A percentile compares a stretch with the other conserved stretches of the same genome.
These are phyloP conservation scores for Zychaea mexicana DNA, from an alignment of 371 early-diverging fungal species.

Conservation along the genomic window DNA sequence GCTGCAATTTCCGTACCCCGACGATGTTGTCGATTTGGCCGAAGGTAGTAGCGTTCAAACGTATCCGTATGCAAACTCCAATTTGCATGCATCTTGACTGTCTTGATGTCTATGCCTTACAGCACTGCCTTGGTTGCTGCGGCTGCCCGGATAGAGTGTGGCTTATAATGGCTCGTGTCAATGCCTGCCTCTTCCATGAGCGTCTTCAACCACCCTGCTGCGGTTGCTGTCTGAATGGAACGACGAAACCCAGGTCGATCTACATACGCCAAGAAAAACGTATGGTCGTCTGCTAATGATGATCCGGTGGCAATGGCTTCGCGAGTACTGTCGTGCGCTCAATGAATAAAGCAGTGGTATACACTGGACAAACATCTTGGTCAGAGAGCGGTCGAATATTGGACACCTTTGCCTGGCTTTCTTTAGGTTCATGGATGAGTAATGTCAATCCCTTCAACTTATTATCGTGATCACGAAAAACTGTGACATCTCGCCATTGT, in stretches of 20 bases:
- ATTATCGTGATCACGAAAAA: not conserved
- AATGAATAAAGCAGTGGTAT: conserved; percentile 7
- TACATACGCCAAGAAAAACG: not conserved
- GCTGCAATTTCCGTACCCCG: not conserved
- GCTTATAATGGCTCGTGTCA: not conserved
- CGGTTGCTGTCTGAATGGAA: not conserved
- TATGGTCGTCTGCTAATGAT: too few relatives aligned
- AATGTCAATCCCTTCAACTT: not conserved
- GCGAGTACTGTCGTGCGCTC: too few relatives aligned
- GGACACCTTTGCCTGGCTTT: conserved; percentile 11
- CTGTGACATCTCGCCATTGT: conserved; percentile 18
- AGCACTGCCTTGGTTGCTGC: conserved; percentile 9
- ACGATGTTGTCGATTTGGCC: not conserved
- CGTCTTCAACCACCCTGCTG: not conserved
- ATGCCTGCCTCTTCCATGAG: not conserved
- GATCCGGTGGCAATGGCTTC: too few relatives aligned
- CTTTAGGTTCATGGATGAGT: conserved; percentile 16
- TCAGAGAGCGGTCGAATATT: conserved; percentile 11
- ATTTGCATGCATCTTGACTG: conserved; percentile 9
- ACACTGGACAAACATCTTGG: conserved; percentile 4
- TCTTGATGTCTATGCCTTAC: not conserved
- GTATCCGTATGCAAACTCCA: conserved; percentile 7
- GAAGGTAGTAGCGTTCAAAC: conserved; percentile 8
- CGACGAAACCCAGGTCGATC: not conserved
- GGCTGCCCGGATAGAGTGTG: not conserved